These are phyloP conservation scores for Oryza glumipatula DNA, from an alignment of 176 grass and related monocot genomes.

Conservation along the genomic window DNA sequence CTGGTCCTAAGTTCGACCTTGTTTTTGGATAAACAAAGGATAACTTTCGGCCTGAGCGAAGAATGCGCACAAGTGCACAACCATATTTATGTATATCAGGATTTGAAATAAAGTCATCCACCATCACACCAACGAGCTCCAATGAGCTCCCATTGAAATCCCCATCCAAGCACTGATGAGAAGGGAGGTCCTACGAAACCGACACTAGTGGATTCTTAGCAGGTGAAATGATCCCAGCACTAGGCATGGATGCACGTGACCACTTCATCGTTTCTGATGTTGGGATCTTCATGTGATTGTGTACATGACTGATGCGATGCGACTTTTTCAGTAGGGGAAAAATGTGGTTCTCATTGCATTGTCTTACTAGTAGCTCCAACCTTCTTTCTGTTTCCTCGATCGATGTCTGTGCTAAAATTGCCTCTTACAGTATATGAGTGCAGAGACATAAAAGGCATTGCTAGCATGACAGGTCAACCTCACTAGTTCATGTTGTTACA, in stretches of 20 bases:
- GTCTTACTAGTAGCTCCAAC: background rate
- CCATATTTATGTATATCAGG: no score
- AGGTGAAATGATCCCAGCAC: background rate
- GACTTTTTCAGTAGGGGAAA: background rate
- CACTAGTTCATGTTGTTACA: background rate
- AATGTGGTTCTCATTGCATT: background rate
- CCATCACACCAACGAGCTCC: background rate
- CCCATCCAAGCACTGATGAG: background rate
- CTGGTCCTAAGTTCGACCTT: no score
- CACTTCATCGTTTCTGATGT: background rate
- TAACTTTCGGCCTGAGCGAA: no score
- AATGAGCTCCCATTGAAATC: background rate
- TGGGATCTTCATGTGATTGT: constrained; percentile 19
- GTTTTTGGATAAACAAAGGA: no score
- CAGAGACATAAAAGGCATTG: background rate
- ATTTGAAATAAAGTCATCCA: no score
- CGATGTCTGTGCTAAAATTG: background rate
- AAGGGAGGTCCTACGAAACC: background rate
- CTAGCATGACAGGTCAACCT: background rate
- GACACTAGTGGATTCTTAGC: background rate
- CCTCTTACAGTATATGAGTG: background rate
- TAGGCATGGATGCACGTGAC: constrained; percentile 11
- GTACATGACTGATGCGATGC: background rate
- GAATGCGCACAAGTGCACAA: no score
- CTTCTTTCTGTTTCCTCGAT: background rate